Evolutionary conservation across 495 filamentous ascomycete genomes (phyloP).

Genomic region (Podospora fimiseda): DNA sequence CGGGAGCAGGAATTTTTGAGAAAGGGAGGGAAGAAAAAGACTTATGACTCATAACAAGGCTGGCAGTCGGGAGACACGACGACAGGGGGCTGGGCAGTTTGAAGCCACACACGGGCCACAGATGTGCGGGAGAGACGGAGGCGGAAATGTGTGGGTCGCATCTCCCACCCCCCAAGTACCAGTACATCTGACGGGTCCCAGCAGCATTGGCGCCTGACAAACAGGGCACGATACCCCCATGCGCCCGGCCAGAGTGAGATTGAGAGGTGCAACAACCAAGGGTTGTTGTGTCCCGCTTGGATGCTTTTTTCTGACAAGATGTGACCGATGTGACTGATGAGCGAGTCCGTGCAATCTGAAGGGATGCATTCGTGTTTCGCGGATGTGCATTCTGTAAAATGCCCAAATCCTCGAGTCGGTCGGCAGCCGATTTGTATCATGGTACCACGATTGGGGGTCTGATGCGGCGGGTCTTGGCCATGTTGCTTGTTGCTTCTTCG

Average conservation of each 20-base stretch:
- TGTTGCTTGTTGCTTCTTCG: neutral
- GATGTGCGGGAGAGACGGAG: conserved; percentile 3
- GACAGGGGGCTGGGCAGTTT: conserved; percentile 9
- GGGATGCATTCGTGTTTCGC: neutral
- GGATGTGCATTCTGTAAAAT: too few species aligned
- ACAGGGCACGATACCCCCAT: conserved; percentile 6
- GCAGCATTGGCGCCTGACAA: conserved; percentile 1
- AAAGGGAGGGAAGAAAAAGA: conserved; percentile 1
- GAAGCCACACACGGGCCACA: conserved; percentile 16
- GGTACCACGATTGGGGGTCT: too few species aligned
- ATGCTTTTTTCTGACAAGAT: neutral
- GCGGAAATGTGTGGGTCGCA: neutral
- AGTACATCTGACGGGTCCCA: conserved; percentile 4
- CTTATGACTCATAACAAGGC: conserved; percentile 22
- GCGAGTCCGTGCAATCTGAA: neutral
- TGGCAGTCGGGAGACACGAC: conserved; percentile 10
- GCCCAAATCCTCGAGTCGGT: too few species aligned
- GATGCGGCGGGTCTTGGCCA: neutral
- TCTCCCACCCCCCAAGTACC: conserved; percentile 8
- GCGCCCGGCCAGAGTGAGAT: conserved; percentile 5
- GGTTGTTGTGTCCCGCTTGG: neutral
- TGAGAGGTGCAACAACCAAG: neutral
- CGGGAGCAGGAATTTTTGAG: neutral
- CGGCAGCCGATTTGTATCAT: too few species aligned
- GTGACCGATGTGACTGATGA: neutral